Conservation (phyloP, 2,329 filamentous ascomycete genomes). For the Calonectria henricotiae region DNA sequence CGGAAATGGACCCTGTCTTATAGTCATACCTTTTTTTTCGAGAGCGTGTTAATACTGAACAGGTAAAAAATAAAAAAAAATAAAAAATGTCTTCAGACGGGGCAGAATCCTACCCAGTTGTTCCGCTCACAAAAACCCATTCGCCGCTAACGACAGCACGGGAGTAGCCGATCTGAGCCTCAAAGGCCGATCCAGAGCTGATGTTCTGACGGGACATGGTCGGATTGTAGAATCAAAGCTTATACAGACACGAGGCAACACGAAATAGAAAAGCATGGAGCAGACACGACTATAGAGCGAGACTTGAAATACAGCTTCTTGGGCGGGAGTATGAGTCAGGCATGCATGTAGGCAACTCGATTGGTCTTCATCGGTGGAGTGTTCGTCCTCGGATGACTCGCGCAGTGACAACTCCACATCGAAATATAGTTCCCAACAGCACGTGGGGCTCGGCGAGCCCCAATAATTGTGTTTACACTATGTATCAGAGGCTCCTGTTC, state of each 20-base stretch:
- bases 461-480: background rate
- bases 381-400: constrained; percentile 11
- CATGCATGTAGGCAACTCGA: background rate
- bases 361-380: constrained; percentile 7
- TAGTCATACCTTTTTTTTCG: constrained; percentile 66
- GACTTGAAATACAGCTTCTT: background rate
- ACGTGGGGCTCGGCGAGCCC: background rate
- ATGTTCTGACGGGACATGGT: constrained; percentile 60
- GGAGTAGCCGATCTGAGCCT: constrained; percentile 70
- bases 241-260: background rate
- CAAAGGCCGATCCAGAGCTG: constrained; percentile 68
- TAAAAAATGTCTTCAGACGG: too few species aligned
- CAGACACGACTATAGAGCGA: background rate
- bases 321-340: constrained; percentile 22
- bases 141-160: constrained; percentile 68
- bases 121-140: constrained; percentile 70
- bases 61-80: background rate
- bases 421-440: background rate
- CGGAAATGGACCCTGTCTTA: constrained; percentile 63
- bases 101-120: constrained; percentile 64
- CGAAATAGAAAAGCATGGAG: background rate
- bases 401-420: background rate
- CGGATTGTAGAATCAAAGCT: background rate
- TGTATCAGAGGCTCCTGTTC: too few species aligned
- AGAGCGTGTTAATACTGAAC: constrained; percentile 5